phyloP scores from a whole-genome alignment of 2,329 filamentous ascomycete species.

The Fusarium setosum region DNA sequence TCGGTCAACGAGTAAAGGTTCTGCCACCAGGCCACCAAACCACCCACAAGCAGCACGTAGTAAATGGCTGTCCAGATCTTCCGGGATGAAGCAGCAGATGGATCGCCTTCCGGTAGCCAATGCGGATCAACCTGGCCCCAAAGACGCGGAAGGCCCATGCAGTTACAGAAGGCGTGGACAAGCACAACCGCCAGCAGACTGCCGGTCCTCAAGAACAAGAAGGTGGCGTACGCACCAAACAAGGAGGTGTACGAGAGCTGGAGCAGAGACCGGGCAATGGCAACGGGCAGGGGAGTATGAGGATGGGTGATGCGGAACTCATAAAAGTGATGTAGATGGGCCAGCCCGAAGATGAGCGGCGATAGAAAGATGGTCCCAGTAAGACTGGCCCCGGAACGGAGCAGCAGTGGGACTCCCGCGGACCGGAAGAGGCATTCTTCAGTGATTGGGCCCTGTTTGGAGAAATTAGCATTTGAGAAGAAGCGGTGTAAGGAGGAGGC shows the following conservation, averaged over 20 bases:
- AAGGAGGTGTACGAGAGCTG: slow-evolving; percentile 92
- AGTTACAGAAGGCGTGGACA: slow-evolving; percentile 92
- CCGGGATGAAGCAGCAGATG: slow-evolving; percentile 35
- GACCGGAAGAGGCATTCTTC: slow-evolving; percentile 96
- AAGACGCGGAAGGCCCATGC: slow-evolving; percentile 86
- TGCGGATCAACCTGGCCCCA: slow-evolving; percentile 79
- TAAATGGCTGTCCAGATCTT: slow-evolving; percentile 79
- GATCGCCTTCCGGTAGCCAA: slow-evolving; percentile 47
- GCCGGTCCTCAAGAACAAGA: slow-evolving; percentile 87
- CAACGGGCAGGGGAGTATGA: slow-evolving; percentile 69
- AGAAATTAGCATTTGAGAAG: slow-evolving; percentile 17
- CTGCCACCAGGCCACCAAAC: slow-evolving; percentile 77
- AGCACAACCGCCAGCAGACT: slow-evolving; percentile 80
- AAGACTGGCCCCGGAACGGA: slow-evolving; percentile 72
- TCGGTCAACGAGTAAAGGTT: slow-evolving; percentile 79
- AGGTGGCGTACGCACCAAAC: slow-evolving; percentile 94
- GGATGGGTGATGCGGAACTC: slow-evolving; percentile 89
- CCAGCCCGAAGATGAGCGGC: slow-evolving; percentile 90
- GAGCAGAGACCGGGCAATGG: slow-evolving; percentile 78
- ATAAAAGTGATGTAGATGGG: slow-evolving; percentile 95
- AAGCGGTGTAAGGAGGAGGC: slow-evolving; percentile 40
- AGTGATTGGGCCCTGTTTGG: slow-evolving; percentile 80
- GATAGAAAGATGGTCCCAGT: slow-evolving; percentile 79
- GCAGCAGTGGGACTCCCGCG: slow-evolving; percentile 83
- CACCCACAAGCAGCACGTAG: slow-evolving; percentile 79